Evolutionary conservation across 1,284 basidiomycete species (phyloP), one percentile per base, ranked within the genome.

Genomic region (Tetrapyrgos nigripes): DNA sequence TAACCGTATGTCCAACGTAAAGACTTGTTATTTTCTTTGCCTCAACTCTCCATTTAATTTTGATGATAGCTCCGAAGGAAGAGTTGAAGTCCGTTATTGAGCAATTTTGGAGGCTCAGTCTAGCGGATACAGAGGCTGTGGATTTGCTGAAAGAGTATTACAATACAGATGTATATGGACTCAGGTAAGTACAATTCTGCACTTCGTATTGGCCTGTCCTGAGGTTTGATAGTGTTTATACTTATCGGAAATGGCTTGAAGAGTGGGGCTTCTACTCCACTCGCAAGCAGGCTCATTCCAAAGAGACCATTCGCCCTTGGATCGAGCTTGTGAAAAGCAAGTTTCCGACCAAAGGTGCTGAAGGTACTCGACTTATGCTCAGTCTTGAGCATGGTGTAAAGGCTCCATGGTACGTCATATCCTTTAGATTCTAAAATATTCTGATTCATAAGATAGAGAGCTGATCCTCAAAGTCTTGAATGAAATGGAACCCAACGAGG

Each of bases 161-260:
- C 43, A 55, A 65, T 35, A 61, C 53, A 0, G 28, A 51, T 9
- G 9, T 28, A 10, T 63, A 63, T 61, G 57, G 62, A 10, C 44
- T 63, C 17, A 49, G 61, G 61, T 61, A 37, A 21, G 50, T 50
- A 24, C 2, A 27, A 23, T 53, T 23, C 4, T 35, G 17, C 19
- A 14, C 6, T 26, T 26, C 17, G 2, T 23, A 14, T 44, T 46
- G 29, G 43, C 24, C 1, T 37, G 14, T 44, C 24, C 10, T 45
- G 11, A 55, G 1, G n/a, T 10, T 26, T 23, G 11, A 58, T 46
- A 35, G 43, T 48, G 19, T 48, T 21, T 37, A n/a, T 29, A 35
- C 53, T 31, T 26, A 59, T 28, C 51, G 43, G 13, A 28, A n/a
- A 28, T 33, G 33, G 23, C 4, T 29, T n/a, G 43, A 49, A 24